phyloP scores from a whole-genome alignment of 1,139 yeast species.

The Kurtzmaniella quercitrusa region DNA sequence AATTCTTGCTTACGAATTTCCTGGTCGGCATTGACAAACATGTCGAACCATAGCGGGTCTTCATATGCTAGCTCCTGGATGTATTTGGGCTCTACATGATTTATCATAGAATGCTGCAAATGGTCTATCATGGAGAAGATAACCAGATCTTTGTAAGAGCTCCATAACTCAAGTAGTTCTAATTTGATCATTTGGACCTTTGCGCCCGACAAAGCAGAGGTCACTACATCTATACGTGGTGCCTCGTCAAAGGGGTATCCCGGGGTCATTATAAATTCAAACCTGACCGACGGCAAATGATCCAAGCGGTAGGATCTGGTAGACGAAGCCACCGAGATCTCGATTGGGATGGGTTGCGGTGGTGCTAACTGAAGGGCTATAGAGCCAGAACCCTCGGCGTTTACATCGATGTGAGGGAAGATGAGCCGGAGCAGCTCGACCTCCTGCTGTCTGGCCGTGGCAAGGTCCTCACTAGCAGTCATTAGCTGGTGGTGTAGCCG shows the following conservation, averaged over 20 bases:
- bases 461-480: background rate
- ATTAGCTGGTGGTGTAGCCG: background rate
- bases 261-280: constrained; percentile 24
- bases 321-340: background rate
- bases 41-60: background rate
- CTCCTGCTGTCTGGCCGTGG: background rate
- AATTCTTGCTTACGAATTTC: constrained; percentile 23
- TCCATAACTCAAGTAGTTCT: constrained; percentile 30
- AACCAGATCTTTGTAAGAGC: constrained; percentile 35
- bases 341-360: background rate
- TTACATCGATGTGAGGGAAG: constrained; percentile 32
- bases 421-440: background rate
- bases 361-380: constrained; percentile 19
- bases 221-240: constrained; percentile 20
- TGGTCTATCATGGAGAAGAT: constrained; percentile 45
- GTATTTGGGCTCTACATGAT: background rate
- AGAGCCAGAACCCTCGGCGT: constrained; percentile 19
- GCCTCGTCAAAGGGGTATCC: constrained; percentile 25
- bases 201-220: constrained; percentile 17
- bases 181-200: constrained; percentile 13
- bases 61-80: background rate
- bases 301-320: background rate
- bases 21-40: background rate
- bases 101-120: constrained; percentile 23
- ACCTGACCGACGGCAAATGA: constrained; percentile 27